Base-by-base conservation (phyloP, 176 grass and related monocot species). In the Miscanthus lutarioriparius region DNA sequence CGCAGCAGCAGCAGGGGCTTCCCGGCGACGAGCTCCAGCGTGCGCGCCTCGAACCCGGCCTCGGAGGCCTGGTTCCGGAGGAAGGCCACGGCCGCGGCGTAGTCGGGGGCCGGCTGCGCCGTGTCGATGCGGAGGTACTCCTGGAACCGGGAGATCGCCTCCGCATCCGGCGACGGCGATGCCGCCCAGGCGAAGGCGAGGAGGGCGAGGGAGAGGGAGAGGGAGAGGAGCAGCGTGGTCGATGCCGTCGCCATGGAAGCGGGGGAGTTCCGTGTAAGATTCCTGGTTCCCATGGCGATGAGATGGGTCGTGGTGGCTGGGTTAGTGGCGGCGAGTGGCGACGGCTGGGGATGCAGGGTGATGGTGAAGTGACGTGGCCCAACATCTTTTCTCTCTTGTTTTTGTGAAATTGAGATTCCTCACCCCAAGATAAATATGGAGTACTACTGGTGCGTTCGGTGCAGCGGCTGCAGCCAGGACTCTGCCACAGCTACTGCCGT, bases 111-210 rank as follows among this genome's bases (percentile, higher is more conserved):
- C 20, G 93, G 93, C 38, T 98, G 96, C 81, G 96, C 86, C 26
- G 96, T 96, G 86, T 98, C 89, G 84, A 95, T 96, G 72, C 91
- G 93, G 78, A 98, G 96, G 87, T 98, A 98, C 87, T 92, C 93
- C 81, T 89, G 96, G 89, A 98, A 98, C 48, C 96, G 91, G 75
- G 87, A 91, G 69, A 98, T 73, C 1, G 73, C 84, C 11, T 88
- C 87, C 58, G 87, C 85, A 53, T 98, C 95, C 36, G 85, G 19
- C 25, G 88, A 63, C 36, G 74, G 27, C 26, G 81, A 85, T 13
- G 83, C 78, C 41, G 78, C 67, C 58, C 58, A 62, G 12, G 51
- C 77, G 49, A 56, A 30, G 4, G 45, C 1, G 7, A 92, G 17
- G 17, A 91, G 17, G 16, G 89, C n/a, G 53, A 93, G 23, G 41